Percentiles rank a stretch among this genome's conserved stretches.
These are phyloP conservation scores for Pythium graminicola DNA, from an alignment of 352 stramenopile genomes.

Conservation along the genomic window DNA sequence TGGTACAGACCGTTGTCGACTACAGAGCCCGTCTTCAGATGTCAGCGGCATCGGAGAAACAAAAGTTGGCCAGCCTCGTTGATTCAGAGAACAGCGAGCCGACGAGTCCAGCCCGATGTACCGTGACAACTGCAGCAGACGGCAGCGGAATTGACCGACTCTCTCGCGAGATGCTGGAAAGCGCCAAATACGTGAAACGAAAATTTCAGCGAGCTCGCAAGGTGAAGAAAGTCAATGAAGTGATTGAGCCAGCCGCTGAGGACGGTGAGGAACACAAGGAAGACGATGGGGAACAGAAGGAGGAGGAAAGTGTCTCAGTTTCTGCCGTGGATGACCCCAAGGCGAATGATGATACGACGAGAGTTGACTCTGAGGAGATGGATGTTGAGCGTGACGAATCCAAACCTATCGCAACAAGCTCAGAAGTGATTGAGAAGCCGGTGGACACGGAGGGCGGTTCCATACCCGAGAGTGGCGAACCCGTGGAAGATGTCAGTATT, in stretches of 20 bases:
- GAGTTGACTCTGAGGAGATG: not conserved
- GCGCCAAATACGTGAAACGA: slow-evolving; percentile 47
- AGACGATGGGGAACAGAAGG: slow-evolving; percentile 16
- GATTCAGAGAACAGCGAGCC: slow-evolving; percentile 7
- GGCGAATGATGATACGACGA: not conserved
- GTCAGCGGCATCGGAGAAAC: slow-evolving; percentile 61
- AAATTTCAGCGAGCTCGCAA: slow-evolving; percentile 28
- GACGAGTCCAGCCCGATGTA: not conserved
- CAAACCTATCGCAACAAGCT: not conserved
- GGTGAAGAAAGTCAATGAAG: slow-evolving; percentile 6
- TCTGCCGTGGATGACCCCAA: not conserved
- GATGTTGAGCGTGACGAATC: not conserved
- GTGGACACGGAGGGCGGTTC: not conserved
- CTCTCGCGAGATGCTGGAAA: slow-evolving; percentile 17
- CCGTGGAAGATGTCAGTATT: not conserved
- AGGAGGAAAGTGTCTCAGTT: slow-evolving; percentile 6
- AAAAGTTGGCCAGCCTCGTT: slow-evolving; percentile 34
- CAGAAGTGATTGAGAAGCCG: not conserved
- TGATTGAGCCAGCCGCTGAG: slow-evolving; percentile 1
- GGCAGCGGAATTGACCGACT: not conserved
- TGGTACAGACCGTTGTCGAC: slow-evolving; percentile 65
- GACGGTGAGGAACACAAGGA: slow-evolving; percentile 10
- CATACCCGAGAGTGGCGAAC: too few species aligned
- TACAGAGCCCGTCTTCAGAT: slow-evolving; percentile 67
- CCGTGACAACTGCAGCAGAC: not conserved